phyloP scores from a whole-genome alignment of 208 protist genomes.

The Crithidia expoeki region DNA sequence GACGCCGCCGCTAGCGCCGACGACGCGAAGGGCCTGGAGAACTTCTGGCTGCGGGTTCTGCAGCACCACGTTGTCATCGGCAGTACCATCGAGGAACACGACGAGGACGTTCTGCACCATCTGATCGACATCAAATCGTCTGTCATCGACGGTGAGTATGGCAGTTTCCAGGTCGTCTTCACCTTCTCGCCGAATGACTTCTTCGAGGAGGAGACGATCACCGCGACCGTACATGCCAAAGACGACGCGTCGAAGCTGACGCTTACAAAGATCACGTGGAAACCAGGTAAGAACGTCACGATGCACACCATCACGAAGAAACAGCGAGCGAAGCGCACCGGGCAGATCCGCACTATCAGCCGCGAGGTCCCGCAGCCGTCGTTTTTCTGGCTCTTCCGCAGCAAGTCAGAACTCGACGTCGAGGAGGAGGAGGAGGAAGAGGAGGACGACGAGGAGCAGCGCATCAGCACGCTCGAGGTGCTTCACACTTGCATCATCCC shows the following conservation, averaged over 20 bases:
- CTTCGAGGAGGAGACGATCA: slow-evolving; percentile 74
- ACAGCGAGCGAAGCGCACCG: slow-evolving; percentile 51
- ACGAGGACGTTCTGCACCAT: slow-evolving; percentile 71
- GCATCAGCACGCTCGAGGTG: slow-evolving; percentile 48
- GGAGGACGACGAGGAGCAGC: slow-evolving; percentile 57
- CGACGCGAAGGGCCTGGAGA: slow-evolving; percentile 42
- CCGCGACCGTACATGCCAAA: slow-evolving; percentile 51
- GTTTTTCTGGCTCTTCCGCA: slow-evolving; percentile 85
- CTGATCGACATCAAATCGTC: slow-evolving; percentile 69
- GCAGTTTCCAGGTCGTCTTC: slow-evolving; percentile 81
- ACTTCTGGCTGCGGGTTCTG: slow-evolving; percentile 82
- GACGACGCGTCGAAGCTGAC: slow-evolving; percentile 50
- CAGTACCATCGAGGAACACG: slow-evolving; percentile 74
- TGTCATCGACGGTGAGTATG: slow-evolving; percentile 57
- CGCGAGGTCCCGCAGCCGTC: slow-evolving; percentile 58
- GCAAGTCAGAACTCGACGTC: slow-evolving; percentile 31
- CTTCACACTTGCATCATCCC: slow-evolving; percentile 80
- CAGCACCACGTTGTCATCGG: slow-evolving; percentile 68
- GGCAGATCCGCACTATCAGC: slow-evolving; percentile 47
- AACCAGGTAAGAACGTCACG: slow-evolving; percentile 79
- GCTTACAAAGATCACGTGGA: slow-evolving; percentile 77
- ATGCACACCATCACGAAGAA: slow-evolving; percentile 64
- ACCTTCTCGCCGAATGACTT: slow-evolving; percentile 84
- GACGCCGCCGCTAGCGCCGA: slow-evolving; percentile 25
- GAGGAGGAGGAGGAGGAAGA: slow-evolving; percentile 45